These are phyloP conservation scores for Penicillium paxilli DNA, from an alignment of 495 filamentous ascomycete species.

Conservation along the genomic window DNA sequence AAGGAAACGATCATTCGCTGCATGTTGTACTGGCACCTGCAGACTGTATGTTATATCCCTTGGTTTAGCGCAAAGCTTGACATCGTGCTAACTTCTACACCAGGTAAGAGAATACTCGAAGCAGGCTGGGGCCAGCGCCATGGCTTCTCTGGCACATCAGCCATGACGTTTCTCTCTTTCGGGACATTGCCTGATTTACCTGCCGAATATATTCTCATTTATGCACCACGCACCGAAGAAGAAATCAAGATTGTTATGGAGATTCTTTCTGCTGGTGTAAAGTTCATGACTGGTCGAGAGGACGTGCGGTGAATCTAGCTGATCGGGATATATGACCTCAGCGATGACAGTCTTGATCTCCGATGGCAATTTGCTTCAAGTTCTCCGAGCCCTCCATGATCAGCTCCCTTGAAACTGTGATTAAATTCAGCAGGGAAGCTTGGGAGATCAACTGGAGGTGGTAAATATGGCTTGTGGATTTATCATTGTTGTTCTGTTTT, in stretches of 20 bases:
- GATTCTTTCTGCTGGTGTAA: conserved; percentile 65
- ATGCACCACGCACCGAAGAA: conserved; percentile 70
- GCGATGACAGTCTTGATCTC: neutral
- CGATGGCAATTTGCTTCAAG: no score
- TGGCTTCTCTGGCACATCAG: conserved; percentile 63
- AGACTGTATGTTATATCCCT: conserved; percentile 45
- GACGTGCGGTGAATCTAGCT: conserved; percentile 20
- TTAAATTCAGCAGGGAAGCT: no score
- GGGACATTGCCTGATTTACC: conserved; percentile 39
- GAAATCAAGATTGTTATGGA: conserved; percentile 68
- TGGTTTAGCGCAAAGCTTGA: neutral
- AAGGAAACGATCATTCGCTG: conserved; percentile 63
- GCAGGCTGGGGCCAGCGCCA: conserved; percentile 90
- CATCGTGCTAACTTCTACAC: neutral
- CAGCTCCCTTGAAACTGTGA: no score
- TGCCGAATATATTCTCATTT: conserved; percentile 74
- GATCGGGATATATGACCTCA: neutral
- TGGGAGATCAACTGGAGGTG: no score
- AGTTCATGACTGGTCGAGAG: conserved; percentile 35
- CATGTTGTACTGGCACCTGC: conserved; percentile 77
- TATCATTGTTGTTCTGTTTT: no score
- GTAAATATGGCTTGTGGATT: neutral
- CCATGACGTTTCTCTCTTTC: conserved; percentile 47
- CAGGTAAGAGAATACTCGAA: conserved; percentile 69
- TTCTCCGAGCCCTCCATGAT: no score